Evolutionary conservation across 2,329 filamentous ascomycete species (phyloP).

Genomic region (Triangularia setosa): DNA sequence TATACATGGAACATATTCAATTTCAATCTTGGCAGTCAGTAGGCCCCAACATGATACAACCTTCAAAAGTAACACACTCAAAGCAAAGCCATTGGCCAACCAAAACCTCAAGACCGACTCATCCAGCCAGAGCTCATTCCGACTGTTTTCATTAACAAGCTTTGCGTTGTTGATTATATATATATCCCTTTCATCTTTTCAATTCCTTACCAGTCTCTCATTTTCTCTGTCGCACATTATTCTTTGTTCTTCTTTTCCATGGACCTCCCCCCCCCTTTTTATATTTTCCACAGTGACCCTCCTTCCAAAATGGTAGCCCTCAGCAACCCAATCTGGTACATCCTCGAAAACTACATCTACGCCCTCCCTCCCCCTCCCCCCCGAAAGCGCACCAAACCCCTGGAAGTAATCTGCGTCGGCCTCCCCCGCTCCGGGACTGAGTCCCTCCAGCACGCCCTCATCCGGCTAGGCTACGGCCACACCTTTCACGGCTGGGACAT

Average conservation of each 20-base stretch:
- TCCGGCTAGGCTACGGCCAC: conserved; percentile 32
- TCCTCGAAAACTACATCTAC: conserved; percentile 25
- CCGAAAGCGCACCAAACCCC: conserved; percentile 31
- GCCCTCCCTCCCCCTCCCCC: conserved; percentile 20
- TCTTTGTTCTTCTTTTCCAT: too few relatives aligned
- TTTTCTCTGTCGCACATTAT: too few relatives aligned
- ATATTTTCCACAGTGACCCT: too few relatives aligned
- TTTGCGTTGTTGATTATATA: too few relatives aligned
- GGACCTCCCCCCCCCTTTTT: too few relatives aligned
- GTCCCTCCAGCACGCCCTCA: conserved; percentile 33
- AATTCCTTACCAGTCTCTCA: too few relatives aligned
- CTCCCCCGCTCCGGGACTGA: conserved; percentile 34
- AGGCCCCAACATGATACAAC: not conserved
- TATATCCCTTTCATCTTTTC: too few relatives aligned
- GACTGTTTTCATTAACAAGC: too few relatives aligned
- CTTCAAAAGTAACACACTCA: too few relatives aligned
- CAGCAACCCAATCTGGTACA: conserved; percentile 16
- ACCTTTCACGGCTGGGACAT: conserved; percentile 36
- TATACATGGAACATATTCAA: not conserved
- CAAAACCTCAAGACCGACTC: too few relatives aligned
- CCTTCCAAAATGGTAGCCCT: not conserved
- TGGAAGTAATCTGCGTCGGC: conserved; percentile 35
- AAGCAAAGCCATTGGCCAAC: too few relatives aligned
- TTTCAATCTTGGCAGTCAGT: not conserved
- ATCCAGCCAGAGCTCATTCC: too few relatives aligned